Percentiles rank a stretch among this genome's conserved stretches.
Conservation (phyloP, 2,329 filamentous ascomycete species). For the Leptographium flavum region DNA sequence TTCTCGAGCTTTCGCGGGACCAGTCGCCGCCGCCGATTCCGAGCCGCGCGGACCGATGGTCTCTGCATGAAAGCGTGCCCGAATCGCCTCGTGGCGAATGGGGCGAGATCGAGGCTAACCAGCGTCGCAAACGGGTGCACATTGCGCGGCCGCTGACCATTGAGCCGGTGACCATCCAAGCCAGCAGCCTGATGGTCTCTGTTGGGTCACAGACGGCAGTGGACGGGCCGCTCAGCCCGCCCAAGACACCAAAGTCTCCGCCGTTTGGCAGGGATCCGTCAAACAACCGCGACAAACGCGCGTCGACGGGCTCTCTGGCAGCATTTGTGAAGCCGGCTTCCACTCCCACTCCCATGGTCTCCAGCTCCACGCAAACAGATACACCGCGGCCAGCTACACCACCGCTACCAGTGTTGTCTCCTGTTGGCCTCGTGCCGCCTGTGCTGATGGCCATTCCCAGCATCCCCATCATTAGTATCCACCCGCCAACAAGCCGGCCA, state of each 20-base stretch:
- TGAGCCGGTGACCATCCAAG: conserved; percentile 24
- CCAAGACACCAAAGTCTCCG: conserved; percentile 46
- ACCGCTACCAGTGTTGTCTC: not conserved
- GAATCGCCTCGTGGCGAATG: conserved; percentile 34
- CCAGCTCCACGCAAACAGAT: conserved; percentile 50
- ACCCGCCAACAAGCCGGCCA: conserved; percentile 76
- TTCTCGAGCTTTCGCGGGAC: not conserved
- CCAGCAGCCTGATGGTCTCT: conserved; percentile 44
- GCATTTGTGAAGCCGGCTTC: conserved; percentile 20
- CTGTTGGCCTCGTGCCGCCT: not conserved
- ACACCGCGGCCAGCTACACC: conserved; percentile 12
- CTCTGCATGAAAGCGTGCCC: conserved; percentile 16
- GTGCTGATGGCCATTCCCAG: conserved; percentile 51
- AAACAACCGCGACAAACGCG: not conserved
- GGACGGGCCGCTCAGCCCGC: conserved; percentile 48
- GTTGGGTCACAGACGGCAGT: conserved; percentile 49
- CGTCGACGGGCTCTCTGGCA: not conserved
- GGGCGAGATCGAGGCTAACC: conserved; percentile 55
- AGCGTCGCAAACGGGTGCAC: conserved; percentile 55
- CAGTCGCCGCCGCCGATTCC: conserved; percentile 21
- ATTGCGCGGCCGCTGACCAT: conserved; percentile 34
- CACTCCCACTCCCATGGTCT: conserved; percentile 27
- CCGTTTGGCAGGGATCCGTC: conserved; percentile 21
- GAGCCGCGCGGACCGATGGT: conserved; percentile 18
- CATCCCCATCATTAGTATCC: conserved; percentile 85